These are phyloP conservation scores for Epipyxis sp. DNA, from an alignment of 108 stramenopile genomes.

Conservation along the genomic window DNA sequence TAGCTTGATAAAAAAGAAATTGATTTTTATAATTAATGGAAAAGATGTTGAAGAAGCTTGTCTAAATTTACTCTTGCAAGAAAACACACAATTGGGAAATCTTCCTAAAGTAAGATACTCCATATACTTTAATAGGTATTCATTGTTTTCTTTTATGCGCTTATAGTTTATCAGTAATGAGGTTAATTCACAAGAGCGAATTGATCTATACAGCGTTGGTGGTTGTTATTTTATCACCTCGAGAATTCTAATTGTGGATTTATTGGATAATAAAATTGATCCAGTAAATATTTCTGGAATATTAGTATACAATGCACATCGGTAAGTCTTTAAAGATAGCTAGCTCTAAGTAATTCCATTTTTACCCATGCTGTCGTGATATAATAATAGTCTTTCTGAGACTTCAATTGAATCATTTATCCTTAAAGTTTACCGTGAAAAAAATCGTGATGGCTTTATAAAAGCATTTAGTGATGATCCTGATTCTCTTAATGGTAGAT, in stretches of 20 bases:
- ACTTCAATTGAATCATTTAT: conserved; percentile 93
- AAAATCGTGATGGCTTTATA: conserved; percentile 72
- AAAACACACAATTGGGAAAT: conserved; percentile 30
- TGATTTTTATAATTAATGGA: conserved; percentile 48
- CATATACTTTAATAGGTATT: conserved; percentile 28
- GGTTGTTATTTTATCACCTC: conserved; percentile 78
- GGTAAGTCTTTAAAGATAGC: conserved; percentile 8
- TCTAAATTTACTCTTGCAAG: conserved; percentile 41
- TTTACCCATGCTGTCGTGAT: background rate
- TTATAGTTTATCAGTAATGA: conserved; percentile 38
- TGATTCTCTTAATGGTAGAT: conserved; percentile 71
- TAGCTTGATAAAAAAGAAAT: conserved; percentile 30
- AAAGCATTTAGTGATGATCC: conserved; percentile 90
- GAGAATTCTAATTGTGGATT: conserved; percentile 91
- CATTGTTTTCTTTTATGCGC: background rate
- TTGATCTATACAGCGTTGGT: conserved; percentile 57
- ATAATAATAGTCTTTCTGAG: conserved; percentile 57
- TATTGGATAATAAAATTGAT: conserved; percentile 69
- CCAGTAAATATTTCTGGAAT: conserved; percentile 76
- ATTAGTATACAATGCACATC: conserved; percentile 84
- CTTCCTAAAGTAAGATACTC: conserved; percentile 31
- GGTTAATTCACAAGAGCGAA: conserved; percentile 43
- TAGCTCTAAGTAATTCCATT: background rate
- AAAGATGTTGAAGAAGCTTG: conserved; percentile 44
- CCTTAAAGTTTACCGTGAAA: conserved; percentile 78